A percentile compares a stretch with the other conserved stretches of the same genome.
Conservation (phyloP, 116 monocot genomes). For the Papilionanthe hybrid region DNA sequence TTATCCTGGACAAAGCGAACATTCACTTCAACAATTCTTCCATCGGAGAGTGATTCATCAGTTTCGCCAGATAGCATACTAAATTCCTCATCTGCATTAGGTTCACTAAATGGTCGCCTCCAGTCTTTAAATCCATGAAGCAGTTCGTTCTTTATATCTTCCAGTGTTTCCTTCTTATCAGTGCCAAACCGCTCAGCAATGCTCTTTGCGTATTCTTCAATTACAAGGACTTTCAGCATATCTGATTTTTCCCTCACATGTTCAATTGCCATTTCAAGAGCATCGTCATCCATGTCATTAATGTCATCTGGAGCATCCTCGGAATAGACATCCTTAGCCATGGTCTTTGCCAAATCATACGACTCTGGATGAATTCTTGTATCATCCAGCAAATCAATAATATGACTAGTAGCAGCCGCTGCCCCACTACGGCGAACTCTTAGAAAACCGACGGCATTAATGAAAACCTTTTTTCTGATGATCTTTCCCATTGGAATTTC, state of each 20-base stretch:
- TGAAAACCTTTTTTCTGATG: conserved; percentile 84
- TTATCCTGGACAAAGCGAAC: conserved; percentile 66
- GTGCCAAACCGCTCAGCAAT: conserved; percentile 20
- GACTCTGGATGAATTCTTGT: conserved; percentile 99
- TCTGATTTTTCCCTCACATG: conserved; percentile 69
- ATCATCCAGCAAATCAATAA: conserved; percentile 90
- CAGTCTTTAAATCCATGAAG: conserved; percentile 80
- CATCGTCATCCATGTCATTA: conserved; percentile 87
- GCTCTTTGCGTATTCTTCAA: conserved; percentile 62
- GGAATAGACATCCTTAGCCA: conserved; percentile 71
- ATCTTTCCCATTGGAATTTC: conserved; percentile 66
- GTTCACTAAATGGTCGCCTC: conserved; percentile 66
- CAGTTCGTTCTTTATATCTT: conserved; percentile 86
- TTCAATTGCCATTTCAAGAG: conserved; percentile 79
- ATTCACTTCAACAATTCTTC: conserved; percentile 76
- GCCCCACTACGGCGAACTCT: conserved; percentile 80
- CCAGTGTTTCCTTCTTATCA: conserved; percentile 65
- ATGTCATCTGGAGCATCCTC: conserved; percentile 34
- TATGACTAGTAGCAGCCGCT: conserved; percentile 56
- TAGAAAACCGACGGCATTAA: conserved; percentile 78
- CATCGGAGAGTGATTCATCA: conserved; percentile 77
- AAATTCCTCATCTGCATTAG: conserved; percentile 75
- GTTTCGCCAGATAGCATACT: conserved; percentile 85
- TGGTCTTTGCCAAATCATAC: conserved; percentile 71
- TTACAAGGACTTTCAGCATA: conserved; percentile 45